Evolutionary conservation across 2,329 filamentous ascomycete species (phyloP).

Genomic region (Bipolaris victoriae): DNA sequence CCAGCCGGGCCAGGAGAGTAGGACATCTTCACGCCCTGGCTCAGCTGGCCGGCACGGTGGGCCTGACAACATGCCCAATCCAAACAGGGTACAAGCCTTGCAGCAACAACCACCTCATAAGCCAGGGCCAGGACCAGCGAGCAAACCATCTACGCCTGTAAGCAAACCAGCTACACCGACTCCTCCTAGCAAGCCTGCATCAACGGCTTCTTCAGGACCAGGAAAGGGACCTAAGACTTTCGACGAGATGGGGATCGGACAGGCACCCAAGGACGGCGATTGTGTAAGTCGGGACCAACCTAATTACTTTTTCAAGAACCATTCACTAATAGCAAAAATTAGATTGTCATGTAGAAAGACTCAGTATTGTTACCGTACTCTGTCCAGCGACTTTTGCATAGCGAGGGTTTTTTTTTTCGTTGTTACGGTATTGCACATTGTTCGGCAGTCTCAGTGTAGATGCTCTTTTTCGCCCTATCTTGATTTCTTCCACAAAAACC

Average conservation of each 20-base stretch:
- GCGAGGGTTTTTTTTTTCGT: slow-evolving; percentile 18
- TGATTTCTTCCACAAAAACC: slow-evolving; percentile 10
- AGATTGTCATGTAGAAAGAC: slow-evolving; percentile 39
- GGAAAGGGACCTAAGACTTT: slow-evolving; percentile 91
- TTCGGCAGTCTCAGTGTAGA: slow-evolving; percentile 10
- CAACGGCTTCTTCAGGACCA: slow-evolving; percentile 46
- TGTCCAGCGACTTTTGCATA: slow-evolving; percentile 24
- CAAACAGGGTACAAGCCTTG: slow-evolving; percentile 30
- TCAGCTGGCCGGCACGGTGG: slow-evolving; percentile 39
- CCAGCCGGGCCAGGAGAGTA: slow-evolving; percentile 44
- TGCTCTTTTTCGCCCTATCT: slow-evolving; percentile 19
- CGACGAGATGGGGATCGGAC: slow-evolving; percentile 95
- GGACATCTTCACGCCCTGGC: slow-evolving; percentile 35
- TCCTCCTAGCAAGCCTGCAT: slow-evolving; percentile 36
- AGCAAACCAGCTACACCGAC: slow-evolving; percentile 32
- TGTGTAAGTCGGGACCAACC: slow-evolving; percentile 67
- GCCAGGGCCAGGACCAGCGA: slow-evolving; percentile 23
- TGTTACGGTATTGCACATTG: slow-evolving; percentile 17
- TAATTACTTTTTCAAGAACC: background rate
- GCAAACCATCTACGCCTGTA: slow-evolving; percentile 28
- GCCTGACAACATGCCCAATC: slow-evolving; percentile 35
- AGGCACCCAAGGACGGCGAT: slow-evolving; percentile 81
- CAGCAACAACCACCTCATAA: slow-evolving; percentile 30
- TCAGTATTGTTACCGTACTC: background rate
- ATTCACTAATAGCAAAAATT: slow-evolving; percentile 14